Evolutionary conservation across 257 asterid species (phyloP).

Genomic region (Salvia splendens): DNA sequence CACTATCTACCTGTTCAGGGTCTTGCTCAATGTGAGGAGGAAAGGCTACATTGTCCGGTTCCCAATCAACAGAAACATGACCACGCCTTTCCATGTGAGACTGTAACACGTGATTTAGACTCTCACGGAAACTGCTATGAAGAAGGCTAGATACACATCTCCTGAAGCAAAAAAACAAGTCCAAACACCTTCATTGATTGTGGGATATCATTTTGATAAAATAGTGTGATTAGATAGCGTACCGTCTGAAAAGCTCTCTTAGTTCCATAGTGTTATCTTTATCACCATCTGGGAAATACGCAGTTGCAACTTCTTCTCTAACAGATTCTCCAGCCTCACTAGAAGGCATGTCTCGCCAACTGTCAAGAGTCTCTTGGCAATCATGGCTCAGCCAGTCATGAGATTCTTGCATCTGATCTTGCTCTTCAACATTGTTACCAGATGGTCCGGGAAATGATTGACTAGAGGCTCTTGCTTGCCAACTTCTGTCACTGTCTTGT

Average conservation of each 20-base stretch:
- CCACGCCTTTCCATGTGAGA: conserved; percentile 63
- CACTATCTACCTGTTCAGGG: conserved; percentile 43
- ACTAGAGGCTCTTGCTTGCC: conserved; percentile 28
- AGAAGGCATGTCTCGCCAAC: conserved; percentile 71
- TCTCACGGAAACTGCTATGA: conserved; percentile 73
- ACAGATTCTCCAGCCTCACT: conserved; percentile 45
- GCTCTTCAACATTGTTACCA: conserved; percentile 42
- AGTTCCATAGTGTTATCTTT: conserved; percentile 62
- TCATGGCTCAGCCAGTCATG: conserved; percentile 57
- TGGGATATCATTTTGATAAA: background rate
- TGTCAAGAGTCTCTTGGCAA: conserved; percentile 61
- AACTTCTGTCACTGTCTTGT: too few relatives aligned
- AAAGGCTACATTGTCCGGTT: conserved; percentile 42
- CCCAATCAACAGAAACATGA: too few relatives aligned
- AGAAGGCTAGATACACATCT: conserved; percentile 87
- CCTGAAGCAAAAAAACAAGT: conserved; percentile 46
- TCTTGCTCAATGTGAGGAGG: conserved; percentile 43
- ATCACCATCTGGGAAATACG: conserved; percentile 59
- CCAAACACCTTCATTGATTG: background rate
- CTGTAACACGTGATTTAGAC: conserved; percentile 65
- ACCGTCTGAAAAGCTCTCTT: conserved; percentile 89
- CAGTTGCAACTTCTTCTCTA: conserved; percentile 41
- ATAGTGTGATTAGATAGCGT: conserved; percentile 10
- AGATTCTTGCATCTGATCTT: conserved; percentile 48
- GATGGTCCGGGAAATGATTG: conserved; percentile 42